Percentiles rank a stretch among this genome's conserved stretches.
Evolutionary conservation across 2,329 filamentous ascomycete genomes (phyloP).

Genomic region (Huntiella bhutanensis): DNA sequence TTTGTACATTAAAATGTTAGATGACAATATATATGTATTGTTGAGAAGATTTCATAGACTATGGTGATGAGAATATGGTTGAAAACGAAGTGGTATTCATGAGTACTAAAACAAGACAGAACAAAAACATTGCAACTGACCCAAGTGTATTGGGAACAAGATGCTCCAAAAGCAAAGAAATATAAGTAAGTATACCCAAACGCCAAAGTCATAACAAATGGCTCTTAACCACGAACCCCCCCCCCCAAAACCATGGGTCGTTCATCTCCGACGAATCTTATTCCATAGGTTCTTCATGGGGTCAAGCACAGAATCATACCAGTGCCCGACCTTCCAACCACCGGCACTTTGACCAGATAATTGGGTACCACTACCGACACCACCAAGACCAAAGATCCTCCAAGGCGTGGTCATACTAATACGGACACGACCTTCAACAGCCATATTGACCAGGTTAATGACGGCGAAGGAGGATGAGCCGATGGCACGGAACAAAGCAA

Average conservation of each 20-base stretch:
- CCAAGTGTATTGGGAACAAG: no score
- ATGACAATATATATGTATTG: constrained; percentile 2
- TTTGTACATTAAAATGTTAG: constrained; percentile 5
- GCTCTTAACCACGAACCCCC: not conserved
- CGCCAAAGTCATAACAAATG: not conserved
- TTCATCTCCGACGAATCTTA: constrained; percentile 6
- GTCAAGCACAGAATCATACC: constrained; percentile 10
- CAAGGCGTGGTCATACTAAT: constrained; percentile 33
- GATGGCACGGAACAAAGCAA: constrained; percentile 76
- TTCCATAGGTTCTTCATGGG: constrained; percentile 9
- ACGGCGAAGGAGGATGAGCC: constrained; percentile 67
- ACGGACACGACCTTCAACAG: constrained; percentile 67
- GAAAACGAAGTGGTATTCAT: not conserved
- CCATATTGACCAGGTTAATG: constrained; percentile 64
- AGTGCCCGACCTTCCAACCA: constrained; percentile 10
- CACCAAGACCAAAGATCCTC: constrained; percentile 1
- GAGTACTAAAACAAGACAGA: not conserved
- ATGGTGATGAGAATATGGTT: not conserved
- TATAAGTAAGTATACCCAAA: not conserved
- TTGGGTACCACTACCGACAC: not conserved
- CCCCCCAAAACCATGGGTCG: not conserved
- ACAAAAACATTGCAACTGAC: not conserved
- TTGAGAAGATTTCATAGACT: not conserved
- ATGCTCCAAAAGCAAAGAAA: not conserved
- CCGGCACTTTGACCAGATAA: constrained; percentile 2